Base-by-base conservation (phyloP, 495 filamentous ascomycete genomes). In the Astrothelium macrocarpum region DNA sequence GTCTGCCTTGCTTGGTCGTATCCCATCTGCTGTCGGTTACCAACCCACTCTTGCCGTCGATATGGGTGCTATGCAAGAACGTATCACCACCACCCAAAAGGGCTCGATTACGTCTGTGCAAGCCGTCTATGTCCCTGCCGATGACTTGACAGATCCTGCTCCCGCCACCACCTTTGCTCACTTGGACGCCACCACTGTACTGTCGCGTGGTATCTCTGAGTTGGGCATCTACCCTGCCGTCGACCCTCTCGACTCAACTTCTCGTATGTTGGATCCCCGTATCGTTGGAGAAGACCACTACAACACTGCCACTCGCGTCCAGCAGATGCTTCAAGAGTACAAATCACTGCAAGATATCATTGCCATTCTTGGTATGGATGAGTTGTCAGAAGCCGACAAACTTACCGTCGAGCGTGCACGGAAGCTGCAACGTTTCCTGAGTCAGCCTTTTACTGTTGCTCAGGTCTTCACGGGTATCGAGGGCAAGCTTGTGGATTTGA, bases 281-380 rank as follows among this genome's bases (percentile, higher is more conserved):
- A 85, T 98, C 72, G 90, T 98, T 73, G 94, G 94, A 77, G 82
- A 97, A 67, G 94, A 97, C 65, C 94, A 98, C 85, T 98, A 98
- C 86, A 76, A 90, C 46, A 94, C 88, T 71, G 94, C 94, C 80
- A 89, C 87, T 76, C 85, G 85, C 70, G 94, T 98, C 76, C 94
- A 98, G 83, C 89, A 92, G 82, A 97, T 96, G 83, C 85, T 98
- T 77, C 94, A 98, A 81, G 95, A 97, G 85, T 98, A 98, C 89
- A 98, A 97, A 89, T 97, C 93, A 64, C 89, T 98, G 67, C 94
- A 98, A 79, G 94, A 98, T 84, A 98, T 98, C 85, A 98, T 98
- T 84, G 94, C 94, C 80, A 98, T 98, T 89, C 79, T 97, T 75
- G 94, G 94, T 86, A 97, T 97, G 95, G 95, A 98, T 81, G 95